Evolutionary conservation across 2,329 filamentous ascomycete genomes (phyloP).

Genomic region (Apiospora arundinis): DNA sequence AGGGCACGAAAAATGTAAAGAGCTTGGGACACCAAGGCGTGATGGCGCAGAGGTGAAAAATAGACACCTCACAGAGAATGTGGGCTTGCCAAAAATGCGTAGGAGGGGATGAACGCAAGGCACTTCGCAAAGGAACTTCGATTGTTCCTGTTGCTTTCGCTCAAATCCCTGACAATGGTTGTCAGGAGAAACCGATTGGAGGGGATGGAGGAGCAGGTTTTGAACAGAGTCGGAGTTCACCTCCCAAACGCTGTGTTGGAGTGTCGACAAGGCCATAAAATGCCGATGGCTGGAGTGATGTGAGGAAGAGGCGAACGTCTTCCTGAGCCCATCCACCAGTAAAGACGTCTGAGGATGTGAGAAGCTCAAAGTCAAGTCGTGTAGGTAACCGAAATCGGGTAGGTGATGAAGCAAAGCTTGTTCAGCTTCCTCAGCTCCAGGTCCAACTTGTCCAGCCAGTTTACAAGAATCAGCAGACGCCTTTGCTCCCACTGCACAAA

Average conservation of each 20-base stretch:
- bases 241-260: not conserved
- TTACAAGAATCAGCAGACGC: not conserved
- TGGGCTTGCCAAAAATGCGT: not conserved
- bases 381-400: not conserved
- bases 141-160: not conserved
- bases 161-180: not conserved
- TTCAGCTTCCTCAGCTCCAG: not conserved
- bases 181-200: not conserved
- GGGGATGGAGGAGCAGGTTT: not conserved
- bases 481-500: not conserved
- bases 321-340: not conserved
- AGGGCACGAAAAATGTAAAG: not conserved
- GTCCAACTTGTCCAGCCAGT: not conserved
- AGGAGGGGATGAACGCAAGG: not conserved
- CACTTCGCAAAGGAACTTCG: not conserved
- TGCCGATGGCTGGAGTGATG: not conserved
- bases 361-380: not conserved
- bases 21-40: not conserved
- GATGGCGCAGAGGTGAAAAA: not conserved
- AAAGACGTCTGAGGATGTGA: not conserved
- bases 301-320: not conserved
- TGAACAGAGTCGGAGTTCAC: not conserved
- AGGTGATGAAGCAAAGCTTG: not conserved
- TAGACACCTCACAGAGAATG: not conserved
- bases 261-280: not conserved